Conservation (phyloP, 208 protist species). For the Leishmania lainsoni region DNA sequence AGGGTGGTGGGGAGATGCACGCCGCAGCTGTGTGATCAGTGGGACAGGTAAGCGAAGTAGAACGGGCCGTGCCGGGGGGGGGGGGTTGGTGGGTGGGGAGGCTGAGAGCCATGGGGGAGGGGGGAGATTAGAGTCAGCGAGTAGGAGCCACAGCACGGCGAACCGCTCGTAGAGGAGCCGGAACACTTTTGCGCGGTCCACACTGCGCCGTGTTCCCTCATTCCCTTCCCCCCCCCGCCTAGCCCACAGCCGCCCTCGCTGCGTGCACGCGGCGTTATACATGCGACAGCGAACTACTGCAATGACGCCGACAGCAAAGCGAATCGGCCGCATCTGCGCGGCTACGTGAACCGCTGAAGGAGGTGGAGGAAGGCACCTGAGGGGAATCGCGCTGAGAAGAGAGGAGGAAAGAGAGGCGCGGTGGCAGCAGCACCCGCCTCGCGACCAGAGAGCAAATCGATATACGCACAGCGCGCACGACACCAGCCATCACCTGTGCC, state of each 20-base stretch:
- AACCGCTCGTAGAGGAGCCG: neutral
- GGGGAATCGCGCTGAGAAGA: too few relatives aligned
- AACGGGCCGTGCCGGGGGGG: neutral
- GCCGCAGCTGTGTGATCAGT: neutral
- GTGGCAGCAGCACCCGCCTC: neutral
- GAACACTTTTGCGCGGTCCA: neutral
- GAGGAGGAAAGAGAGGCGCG: too few relatives aligned
- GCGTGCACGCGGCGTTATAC: neutral
- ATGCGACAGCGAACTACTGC: neutral
- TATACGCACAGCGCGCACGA: neutral
- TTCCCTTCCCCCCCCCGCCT: neutral
- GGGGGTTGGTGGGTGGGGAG: neutral
- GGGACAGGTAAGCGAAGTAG: neutral
- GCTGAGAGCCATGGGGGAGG: neutral
- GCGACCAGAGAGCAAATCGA: neutral
- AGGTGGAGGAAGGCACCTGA: too few relatives aligned
- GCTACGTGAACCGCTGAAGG: too few relatives aligned
- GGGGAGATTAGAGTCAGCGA: neutral
- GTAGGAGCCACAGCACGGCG: neutral
- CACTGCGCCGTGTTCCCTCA: neutral
- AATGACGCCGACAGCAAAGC: too few relatives aligned
- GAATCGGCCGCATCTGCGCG: too few relatives aligned
- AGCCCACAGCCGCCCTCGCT: neutral
- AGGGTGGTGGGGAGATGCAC: neutral
- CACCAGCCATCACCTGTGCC: neutral